Base-by-base conservation (phyloP, 495 filamentous ascomycete genomes). In the Penicillium arizonense region DNA sequence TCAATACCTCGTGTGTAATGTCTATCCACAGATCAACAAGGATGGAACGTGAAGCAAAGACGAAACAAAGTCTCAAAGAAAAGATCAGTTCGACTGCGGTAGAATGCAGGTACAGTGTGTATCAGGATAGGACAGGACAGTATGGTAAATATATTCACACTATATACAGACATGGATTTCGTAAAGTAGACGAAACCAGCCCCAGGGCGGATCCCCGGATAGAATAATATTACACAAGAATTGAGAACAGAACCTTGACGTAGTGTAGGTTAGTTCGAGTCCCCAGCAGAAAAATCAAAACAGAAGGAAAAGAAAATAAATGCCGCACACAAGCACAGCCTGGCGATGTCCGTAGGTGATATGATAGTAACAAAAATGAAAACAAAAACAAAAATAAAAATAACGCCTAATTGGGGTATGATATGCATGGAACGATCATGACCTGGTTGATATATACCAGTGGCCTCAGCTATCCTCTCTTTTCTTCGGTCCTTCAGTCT, bases 361-460 rank as follows among this genome's bases (percentile, higher is more conserved):
- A 32, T 43, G 40, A 23, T 26, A 43, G 10, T 10, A 44, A 33
- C 12, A 28, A 28, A 43, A 9, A 52, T 32, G 30, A 10, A 6
- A 30, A 28, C 4, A 48, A 55, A 16, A 40, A 50, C 21, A 28
- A 1, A 44, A 50, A 26, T 23, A 28, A 21, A 26, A 47, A 51
- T 20, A 65, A 63, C 59, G 59, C 59, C 54, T 54, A 34, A 50
- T 53, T 14, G 47, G 57, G 59, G 63, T 63, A 65, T 65, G 59
- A 56, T 57, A 65, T 65, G 56, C 56, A 58, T 60, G 36, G 41
- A 60, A 58, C 50, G 56, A 57, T 59, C 61, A 57, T 62, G 50
- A 53, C 40, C 50, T 50, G 54, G 24, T 52, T 59, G 40, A 47
- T 55, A 53, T 59, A 50, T 57, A 59, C 48, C 53, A 38, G 60